These are phyloP conservation scores for Aphanocladium album DNA, from an alignment of 2,329 filamentous ascomycete genomes.

Conservation along the genomic window DNA sequence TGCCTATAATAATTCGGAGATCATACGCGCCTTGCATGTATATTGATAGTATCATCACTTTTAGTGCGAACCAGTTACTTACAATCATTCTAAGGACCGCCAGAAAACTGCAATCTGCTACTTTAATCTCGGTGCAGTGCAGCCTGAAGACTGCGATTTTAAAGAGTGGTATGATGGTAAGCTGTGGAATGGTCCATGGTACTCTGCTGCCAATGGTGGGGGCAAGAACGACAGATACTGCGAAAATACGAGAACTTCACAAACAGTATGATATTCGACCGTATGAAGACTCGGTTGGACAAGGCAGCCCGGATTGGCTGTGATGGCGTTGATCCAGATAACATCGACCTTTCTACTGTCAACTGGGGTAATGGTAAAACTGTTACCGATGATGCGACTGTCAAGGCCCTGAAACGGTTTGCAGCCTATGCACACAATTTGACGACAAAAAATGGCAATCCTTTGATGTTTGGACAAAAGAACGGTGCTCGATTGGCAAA, in stretches of 20 bases:
- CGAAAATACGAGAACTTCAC: constrained; percentile 28
- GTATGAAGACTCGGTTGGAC: constrained; percentile 28
- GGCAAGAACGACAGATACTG: background rate
- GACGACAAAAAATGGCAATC: constrained; percentile 13
- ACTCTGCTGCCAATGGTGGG: constrained; percentile 17
- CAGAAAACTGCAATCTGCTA: constrained; percentile 29
- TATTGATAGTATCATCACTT: background rate
- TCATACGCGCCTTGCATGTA: constrained; percentile 8
- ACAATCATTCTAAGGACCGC: background rate
- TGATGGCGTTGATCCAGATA: constrained; percentile 31
- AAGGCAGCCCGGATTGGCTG: constrained; percentile 25
- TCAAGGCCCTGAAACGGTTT: too few species aligned
- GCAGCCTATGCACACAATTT: too few species aligned
- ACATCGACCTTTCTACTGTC: constrained; percentile 24
- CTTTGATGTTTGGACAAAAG: constrained; percentile 29
- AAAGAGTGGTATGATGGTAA: background rate
- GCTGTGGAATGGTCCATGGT: constrained; percentile 18
- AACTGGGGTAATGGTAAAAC: constrained; percentile 3
- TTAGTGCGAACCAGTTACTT: background rate
- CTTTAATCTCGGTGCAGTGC: constrained; percentile 28
- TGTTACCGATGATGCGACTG: too few species aligned
- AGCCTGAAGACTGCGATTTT: constrained; percentile 14
- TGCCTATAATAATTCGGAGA: background rate
- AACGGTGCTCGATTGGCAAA: constrained; percentile 26
- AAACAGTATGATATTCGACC: constrained; percentile 20